Conservation (phyloP, 495 filamentous ascomycete species). For the Acidiella bohemica region DNA sequence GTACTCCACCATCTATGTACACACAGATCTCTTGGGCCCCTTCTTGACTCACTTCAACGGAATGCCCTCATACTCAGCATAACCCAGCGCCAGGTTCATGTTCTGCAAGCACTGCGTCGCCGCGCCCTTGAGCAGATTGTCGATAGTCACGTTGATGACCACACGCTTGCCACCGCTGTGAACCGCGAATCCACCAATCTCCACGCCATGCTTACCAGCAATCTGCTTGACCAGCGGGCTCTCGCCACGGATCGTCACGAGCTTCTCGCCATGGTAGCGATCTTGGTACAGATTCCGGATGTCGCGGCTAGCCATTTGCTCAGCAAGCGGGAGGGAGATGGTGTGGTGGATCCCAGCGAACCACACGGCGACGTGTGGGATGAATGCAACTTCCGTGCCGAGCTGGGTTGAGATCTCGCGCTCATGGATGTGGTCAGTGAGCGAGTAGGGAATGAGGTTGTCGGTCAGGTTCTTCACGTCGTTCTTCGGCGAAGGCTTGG, state of each 20-base stretch:
- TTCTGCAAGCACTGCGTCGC: slow-evolving; percentile 95
- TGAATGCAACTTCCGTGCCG: slow-evolving; percentile 66
- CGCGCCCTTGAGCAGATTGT: slow-evolving; percentile 93
- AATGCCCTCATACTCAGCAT: slow-evolving; percentile 85
- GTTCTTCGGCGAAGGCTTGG: slow-evolving; percentile 92
- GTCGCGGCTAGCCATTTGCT: slow-evolving; percentile 76
- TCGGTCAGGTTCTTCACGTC: slow-evolving; percentile 73
- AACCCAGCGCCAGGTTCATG: slow-evolving; percentile 92
- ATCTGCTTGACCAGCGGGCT: slow-evolving; percentile 79
- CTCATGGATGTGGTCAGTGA: slow-evolving; percentile 96
- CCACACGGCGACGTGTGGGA: slow-evolving; percentile 92
- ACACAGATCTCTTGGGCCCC: too few relatives aligned
- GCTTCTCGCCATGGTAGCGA: slow-evolving; percentile 83
- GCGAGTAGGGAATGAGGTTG: slow-evolving; percentile 84
- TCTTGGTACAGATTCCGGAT: slow-evolving; percentile 93
- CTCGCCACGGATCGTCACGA: slow-evolving; percentile 86
- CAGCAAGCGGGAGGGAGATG: slow-evolving; percentile 73
- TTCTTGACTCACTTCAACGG: slow-evolving; percentile 52
- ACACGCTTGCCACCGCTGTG: slow-evolving; percentile 78
- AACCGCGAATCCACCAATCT: slow-evolving; percentile 91
- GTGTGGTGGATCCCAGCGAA: slow-evolving; percentile 94
- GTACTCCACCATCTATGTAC: too few relatives aligned
- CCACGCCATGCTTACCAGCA: slow-evolving; percentile 77
- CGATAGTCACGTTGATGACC: slow-evolving; percentile 93
- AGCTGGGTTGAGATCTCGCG: slow-evolving; percentile 74